Percentiles rank a stretch among this genome's conserved stretches.
phyloP scores from a whole-genome alignment of 2,329 filamentous ascomycete species.

The Polytolypa hystricis region DNA sequence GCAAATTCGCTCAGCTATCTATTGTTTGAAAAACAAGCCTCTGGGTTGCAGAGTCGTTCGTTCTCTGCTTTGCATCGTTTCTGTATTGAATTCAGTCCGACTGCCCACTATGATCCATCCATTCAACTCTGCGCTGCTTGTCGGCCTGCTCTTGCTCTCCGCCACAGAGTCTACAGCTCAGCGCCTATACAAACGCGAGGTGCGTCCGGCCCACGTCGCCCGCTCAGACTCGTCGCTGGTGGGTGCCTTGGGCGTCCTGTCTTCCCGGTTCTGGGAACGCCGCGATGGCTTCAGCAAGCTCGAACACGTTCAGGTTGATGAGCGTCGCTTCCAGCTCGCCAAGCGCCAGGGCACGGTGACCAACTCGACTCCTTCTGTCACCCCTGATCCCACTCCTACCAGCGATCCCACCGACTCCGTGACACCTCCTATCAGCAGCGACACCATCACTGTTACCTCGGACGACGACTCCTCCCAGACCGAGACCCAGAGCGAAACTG shows the following conservation, averaged over 20 bases:
- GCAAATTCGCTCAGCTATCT: too few relatives aligned
- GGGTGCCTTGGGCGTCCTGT: slow-evolving; percentile 6
- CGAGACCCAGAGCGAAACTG: background rate
- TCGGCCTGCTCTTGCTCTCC: slow-evolving; percentile 4
- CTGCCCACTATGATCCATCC: slow-evolving; percentile 7
- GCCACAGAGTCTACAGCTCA: slow-evolving; percentile 2
- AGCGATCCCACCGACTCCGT: too few relatives aligned
- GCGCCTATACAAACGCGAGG: too few relatives aligned
- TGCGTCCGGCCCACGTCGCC: slow-evolving; percentile 6
- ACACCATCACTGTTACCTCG: background rate
- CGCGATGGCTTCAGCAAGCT: slow-evolving; percentile 4
- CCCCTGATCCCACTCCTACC: slow-evolving; percentile 2
- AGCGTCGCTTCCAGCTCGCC: slow-evolving; percentile 8
- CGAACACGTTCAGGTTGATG: slow-evolving; percentile 1
- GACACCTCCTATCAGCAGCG: too few relatives aligned
- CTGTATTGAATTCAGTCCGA: background rate
- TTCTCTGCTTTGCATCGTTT: background rate
- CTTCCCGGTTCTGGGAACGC: slow-evolving; percentile 7
- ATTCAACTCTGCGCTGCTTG: slow-evolving; percentile 2
- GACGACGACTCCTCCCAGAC: background rate
- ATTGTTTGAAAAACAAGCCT: too few relatives aligned
- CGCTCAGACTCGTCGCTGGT: slow-evolving; percentile 3
- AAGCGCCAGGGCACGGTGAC: slow-evolving; percentile 9
- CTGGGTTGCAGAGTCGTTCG: too few relatives aligned
- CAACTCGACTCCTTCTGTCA: slow-evolving; percentile 6